A percentile compares a stretch with the other conserved stretches of the same genome.
Evolutionary conservation across 306 rosid species (phyloP).

Genomic region (Rosa lucieae): DNA sequence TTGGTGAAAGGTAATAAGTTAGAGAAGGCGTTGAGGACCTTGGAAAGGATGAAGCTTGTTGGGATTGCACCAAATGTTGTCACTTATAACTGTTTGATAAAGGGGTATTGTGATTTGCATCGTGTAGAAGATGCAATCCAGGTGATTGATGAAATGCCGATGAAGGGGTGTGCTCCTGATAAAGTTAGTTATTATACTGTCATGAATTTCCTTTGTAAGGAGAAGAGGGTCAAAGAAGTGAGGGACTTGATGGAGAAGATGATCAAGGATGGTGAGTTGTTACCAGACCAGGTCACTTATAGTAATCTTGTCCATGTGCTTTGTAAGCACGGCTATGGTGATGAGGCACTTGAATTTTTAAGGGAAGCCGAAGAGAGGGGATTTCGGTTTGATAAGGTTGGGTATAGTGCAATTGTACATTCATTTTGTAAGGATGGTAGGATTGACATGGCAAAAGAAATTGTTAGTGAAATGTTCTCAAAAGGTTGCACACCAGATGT

Average conservation of each 20-base stretch:
- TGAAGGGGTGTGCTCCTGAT: constrained; percentile 65
- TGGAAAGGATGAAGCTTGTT: constrained; percentile 56
- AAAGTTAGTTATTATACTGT: constrained; percentile 84
- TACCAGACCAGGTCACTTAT: constrained; percentile 81
- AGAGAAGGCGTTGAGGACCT: constrained; percentile 65
- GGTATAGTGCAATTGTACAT: constrained; percentile 77
- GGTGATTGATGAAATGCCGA: constrained; percentile 65
- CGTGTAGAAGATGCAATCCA: constrained; percentile 55
- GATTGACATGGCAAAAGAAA: constrained; percentile 60
- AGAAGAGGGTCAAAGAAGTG: constrained; percentile 57
- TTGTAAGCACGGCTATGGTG: constrained; percentile 72
- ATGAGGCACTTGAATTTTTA: constrained; percentile 63
- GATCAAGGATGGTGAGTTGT: constrained; percentile 46
- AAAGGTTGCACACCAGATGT: constrained; percentile 83
- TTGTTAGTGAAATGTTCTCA: constrained; percentile 65
- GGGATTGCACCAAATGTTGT: constrained; percentile 67
- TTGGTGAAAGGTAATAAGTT: constrained; percentile 61
- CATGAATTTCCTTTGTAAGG: constrained; percentile 72
- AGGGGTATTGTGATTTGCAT: constrained; percentile 70
- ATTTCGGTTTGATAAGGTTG: constrained; percentile 72
- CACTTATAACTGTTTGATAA: constrained; percentile 77
- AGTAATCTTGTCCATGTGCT: constrained; percentile 66
- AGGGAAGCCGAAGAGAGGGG: constrained; percentile 76
- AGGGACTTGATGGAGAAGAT: constrained; percentile 57
- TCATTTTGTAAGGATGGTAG: constrained; percentile 68